phyloP scores from a whole-genome alignment of 106 monocot species.

The Platanthera zijinensis region DNA sequence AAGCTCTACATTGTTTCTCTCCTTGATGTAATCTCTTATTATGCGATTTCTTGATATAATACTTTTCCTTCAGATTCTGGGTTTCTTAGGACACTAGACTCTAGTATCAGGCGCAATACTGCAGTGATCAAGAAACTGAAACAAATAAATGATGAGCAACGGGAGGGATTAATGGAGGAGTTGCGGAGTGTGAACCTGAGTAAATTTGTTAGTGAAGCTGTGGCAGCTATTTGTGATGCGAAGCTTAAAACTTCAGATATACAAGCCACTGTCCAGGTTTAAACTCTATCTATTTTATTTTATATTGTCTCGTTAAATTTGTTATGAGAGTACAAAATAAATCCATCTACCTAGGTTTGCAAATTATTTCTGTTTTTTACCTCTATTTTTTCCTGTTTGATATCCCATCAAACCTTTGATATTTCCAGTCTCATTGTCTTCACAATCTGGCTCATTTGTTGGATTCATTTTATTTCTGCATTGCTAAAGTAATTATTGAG shows the following conservation, averaged over 20 bases:
- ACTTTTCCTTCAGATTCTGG: slow-evolving; percentile 46
- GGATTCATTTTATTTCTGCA: not conserved
- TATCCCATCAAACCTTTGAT: not conserved
- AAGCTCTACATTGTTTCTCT: not conserved
- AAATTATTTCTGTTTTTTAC: not conserved
- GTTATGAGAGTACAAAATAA: not conserved
- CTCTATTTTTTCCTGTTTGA: not conserved
- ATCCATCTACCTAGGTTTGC: not conserved
- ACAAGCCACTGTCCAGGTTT: slow-evolving; percentile 95
- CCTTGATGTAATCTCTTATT: not conserved
- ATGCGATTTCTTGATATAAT: not conserved
- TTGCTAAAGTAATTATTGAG: not conserved
- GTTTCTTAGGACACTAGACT: slow-evolving; percentile 85
- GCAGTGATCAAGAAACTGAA: slow-evolving; percentile 94
- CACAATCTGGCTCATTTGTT: not conserved
- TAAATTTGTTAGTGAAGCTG: slow-evolving; percentile 99
- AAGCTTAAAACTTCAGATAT: slow-evolving; percentile 89
- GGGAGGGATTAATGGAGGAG: slow-evolving; percentile 83
- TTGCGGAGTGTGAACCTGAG: slow-evolving; percentile 88
- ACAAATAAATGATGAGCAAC: slow-evolving; percentile 84
- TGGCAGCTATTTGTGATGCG: slow-evolving; percentile 83
- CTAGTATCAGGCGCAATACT: slow-evolving; percentile 86
- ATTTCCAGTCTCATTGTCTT: too few species aligned
- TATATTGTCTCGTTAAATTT: not conserved
- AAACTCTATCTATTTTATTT: not conserved